These are phyloP conservation scores for Diaporthe amygdali DNA, from an alignment of 2,329 filamentous ascomycete genomes.

Conservation along the genomic window DNA sequence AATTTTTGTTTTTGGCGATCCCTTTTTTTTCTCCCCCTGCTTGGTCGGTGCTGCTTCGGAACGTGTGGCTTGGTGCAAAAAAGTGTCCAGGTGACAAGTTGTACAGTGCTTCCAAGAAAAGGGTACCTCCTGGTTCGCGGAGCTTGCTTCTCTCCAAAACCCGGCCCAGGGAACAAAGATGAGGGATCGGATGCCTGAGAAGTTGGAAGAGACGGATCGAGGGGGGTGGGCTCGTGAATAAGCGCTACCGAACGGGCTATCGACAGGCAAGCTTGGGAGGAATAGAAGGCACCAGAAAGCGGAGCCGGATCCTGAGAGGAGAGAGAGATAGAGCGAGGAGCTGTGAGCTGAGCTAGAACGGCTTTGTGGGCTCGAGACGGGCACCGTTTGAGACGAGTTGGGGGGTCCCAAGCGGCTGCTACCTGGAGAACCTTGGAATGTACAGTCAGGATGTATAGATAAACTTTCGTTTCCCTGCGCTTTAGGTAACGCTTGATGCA, in stretches of 20 bases:
- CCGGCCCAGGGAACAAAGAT: conserved; percentile 9
- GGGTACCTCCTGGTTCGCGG: conserved; percentile 10
- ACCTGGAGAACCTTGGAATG: conserved; percentile 10
- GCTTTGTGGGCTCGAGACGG: conserved; percentile 19
- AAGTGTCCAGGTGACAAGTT: conserved; percentile 15
- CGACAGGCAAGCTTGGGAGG: conserved; percentile 3
- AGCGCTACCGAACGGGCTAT: conserved; percentile 17
- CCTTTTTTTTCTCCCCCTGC: neutral
- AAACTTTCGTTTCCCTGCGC: conserved; percentile 11
- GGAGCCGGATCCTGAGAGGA: neutral
- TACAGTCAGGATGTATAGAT: conserved; percentile 4
- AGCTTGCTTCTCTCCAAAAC: neutral
- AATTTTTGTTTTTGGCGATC: conserved; percentile 20
- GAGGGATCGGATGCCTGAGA: neutral
- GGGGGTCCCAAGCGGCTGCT: conserved; percentile 13
- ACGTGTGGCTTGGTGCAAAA: conserved; percentile 19
- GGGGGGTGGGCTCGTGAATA: conserved; percentile 17
- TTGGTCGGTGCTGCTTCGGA: conserved; percentile 10
- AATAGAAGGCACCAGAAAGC: conserved; percentile 9
- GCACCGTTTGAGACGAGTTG: conserved; percentile 17
- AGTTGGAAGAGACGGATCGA: neutral
- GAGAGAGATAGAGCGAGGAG: neutral
- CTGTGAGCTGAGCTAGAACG: conserved; percentile 4
- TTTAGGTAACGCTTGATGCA: conserved; percentile 12
- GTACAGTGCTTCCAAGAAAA: neutral